phyloP scores from a whole-genome alignment of 2,329 filamentous ascomycete genomes.

The Pseudogymnoascus sp. region DNA sequence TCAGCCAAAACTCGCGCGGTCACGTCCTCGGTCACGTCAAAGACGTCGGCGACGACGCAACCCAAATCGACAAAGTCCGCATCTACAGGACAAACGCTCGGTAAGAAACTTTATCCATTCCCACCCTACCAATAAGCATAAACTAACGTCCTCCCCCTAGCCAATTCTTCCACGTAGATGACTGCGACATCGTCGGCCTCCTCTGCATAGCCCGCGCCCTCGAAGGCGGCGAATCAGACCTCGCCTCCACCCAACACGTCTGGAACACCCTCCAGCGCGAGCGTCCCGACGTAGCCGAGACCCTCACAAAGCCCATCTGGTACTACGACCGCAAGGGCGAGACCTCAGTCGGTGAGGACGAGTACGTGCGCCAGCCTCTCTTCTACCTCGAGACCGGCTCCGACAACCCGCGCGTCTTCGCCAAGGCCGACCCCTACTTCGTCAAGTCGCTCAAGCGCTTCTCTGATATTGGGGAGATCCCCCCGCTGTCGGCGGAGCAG shows the following conservation, averaged over 20 bases:
- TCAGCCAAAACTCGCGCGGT: constrained; percentile 75
- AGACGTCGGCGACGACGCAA: constrained; percentile 73
- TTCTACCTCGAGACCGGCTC: constrained; percentile 67
- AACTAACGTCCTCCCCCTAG: constrained; percentile 26
- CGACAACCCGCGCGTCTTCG: constrained; percentile 56
- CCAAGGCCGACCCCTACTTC: constrained; percentile 89
- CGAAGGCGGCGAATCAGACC: constrained; percentile 76
- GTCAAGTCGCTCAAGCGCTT: constrained; percentile 68
- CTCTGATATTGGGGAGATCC: constrained; percentile 63
- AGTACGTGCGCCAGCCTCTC: constrained; percentile 63
- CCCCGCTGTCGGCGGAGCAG: constrained; percentile 62
- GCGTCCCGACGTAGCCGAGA: constrained; percentile 68
- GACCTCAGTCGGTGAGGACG: constrained; percentile 62
- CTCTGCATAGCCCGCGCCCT: constrained; percentile 71
- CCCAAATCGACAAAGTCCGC: constrained; percentile 75
- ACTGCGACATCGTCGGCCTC: constrained; percentile 73
- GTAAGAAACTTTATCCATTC: constrained; percentile 21
- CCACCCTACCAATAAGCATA: background rate
- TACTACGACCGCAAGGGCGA: constrained; percentile 91
- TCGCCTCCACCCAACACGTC: constrained; percentile 69
- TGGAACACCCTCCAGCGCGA: constrained; percentile 72
- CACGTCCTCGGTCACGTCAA: constrained; percentile 87
- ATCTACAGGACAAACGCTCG: constrained; percentile 83
- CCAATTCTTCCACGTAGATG: constrained; percentile 81
- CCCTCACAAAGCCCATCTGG: constrained; percentile 71